Conservation (phyloP, 306 rosid genomes). For the Malus sieversii region DNA sequence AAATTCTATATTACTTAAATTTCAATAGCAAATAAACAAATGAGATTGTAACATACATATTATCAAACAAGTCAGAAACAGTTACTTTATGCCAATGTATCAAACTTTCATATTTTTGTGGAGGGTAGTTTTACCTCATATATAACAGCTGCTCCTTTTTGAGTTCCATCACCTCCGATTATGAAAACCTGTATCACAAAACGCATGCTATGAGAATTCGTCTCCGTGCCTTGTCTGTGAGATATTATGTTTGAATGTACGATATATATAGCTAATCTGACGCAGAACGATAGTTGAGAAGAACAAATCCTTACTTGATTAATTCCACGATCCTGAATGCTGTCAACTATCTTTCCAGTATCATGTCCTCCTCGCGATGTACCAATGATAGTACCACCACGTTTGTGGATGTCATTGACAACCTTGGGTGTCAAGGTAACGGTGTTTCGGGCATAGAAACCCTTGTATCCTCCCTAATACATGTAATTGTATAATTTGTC, state of each 20-base stretch:
- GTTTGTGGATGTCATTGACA: slow-evolving; percentile 44
- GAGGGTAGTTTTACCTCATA: slow-evolving; percentile 25
- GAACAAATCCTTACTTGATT: slow-evolving; percentile 26
- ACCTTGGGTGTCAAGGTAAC: slow-evolving; percentile 31
- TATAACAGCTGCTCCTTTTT: slow-evolving; percentile 39
- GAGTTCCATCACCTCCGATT: slow-evolving; percentile 54
- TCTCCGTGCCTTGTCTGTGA: not conserved
- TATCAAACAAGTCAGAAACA: not conserved
- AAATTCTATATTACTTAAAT: not conserved
- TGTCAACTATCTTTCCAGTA: slow-evolving; percentile 41
- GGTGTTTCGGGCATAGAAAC: slow-evolving; percentile 41
- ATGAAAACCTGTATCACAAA: slow-evolving; percentile 33
- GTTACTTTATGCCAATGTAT: not conserved
- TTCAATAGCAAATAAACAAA: not conserved
- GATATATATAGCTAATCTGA: not conserved
- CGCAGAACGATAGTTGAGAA: not conserved
- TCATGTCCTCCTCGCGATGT: slow-evolving; percentile 47
- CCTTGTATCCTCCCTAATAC: slow-evolving; percentile 41
- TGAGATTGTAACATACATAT: not conserved
- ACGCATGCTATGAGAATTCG: not conserved
- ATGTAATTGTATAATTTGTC: not conserved
- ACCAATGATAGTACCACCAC: slow-evolving; percentile 51
- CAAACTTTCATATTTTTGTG: not conserved
- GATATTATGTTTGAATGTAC: not conserved
- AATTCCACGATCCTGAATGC: slow-evolving; percentile 49